Percentiles rank a stretch among this genome's conserved stretches.
Evolutionary conservation across 768 basidiomycete species (phyloP).

Genomic region (Trametes gibbosa): DNA sequence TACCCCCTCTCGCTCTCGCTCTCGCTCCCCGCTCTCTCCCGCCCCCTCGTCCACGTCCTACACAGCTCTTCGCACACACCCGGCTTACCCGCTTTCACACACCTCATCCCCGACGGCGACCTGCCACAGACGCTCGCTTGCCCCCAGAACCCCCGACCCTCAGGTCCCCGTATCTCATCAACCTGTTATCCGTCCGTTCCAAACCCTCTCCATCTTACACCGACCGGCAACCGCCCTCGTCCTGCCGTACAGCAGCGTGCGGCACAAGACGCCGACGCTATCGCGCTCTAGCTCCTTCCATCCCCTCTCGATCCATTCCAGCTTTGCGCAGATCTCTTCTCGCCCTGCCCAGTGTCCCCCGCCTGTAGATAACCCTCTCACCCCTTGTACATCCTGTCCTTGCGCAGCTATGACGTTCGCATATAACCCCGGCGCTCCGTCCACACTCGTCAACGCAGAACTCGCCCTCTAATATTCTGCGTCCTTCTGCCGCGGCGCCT

Average conservation of each 20-base stretch:
- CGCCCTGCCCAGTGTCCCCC: constrained; percentile 9
- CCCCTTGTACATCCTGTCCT: not conserved
- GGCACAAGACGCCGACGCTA: not conserved
- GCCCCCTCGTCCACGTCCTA: not conserved
- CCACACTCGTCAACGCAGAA: not conserved
- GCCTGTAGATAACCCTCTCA: not conserved
- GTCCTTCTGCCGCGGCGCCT: not conserved
- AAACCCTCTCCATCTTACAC: constrained; percentile 11
- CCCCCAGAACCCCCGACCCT: not conserved
- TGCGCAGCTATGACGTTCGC: not conserved
- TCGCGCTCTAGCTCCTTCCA: constrained; percentile 6
- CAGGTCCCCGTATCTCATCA: constrained; percentile 3
- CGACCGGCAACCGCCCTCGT: constrained; percentile 3
- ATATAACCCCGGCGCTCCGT: not conserved
- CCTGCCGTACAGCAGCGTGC: not conserved
- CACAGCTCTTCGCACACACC: not conserved
- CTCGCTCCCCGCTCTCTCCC: not conserved
- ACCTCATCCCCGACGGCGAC: too few relatives aligned
- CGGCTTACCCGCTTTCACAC: too few relatives aligned
- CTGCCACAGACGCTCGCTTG: too few relatives aligned
- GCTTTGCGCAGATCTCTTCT: constrained; percentile 13
- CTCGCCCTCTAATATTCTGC: not conserved
- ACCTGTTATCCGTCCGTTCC: not conserved
- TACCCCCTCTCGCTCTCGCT: too few relatives aligned
- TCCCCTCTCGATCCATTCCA: constrained; percentile 5